Conservation (phyloP, 2,329 filamentous ascomycete genomes). For the Phialophora macrospora region DNA sequence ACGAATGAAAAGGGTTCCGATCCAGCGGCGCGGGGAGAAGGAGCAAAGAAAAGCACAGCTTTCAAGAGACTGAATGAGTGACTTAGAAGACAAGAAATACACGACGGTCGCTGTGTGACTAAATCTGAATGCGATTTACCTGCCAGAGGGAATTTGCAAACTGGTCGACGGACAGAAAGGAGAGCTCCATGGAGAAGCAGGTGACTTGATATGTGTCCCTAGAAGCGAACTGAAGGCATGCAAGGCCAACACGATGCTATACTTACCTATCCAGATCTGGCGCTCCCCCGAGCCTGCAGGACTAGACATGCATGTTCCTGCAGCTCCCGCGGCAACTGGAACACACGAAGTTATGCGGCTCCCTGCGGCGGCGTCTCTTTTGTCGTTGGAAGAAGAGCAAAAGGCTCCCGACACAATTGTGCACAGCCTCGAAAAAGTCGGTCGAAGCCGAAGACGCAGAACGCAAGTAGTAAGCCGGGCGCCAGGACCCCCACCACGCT, state of each 20-base stretch:
- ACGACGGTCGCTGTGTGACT: not conserved
- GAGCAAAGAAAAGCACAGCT: not conserved
- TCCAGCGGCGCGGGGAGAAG: conserved; percentile 1
- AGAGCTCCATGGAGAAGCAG: not conserved
- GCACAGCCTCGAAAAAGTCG: not conserved
- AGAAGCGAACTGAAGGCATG: not conserved
- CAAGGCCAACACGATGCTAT: conserved; percentile 1
- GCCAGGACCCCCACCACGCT: not conserved
- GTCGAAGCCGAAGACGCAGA: not conserved
- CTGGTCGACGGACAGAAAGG: not conserved
- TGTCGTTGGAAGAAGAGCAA: not conserved
- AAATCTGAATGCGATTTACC: not conserved
- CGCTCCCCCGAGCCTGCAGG: not conserved
- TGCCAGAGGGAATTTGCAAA: conserved; percentile 1
- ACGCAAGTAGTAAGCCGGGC: not conserved
- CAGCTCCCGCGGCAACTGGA: not conserved
- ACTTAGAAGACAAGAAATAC: conserved; percentile 3
- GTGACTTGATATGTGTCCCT: conserved; percentile 5
- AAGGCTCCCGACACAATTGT: not conserved
- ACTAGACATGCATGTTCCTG: not conserved
- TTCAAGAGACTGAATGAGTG: conserved; percentile 3
- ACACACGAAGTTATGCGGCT: not conserved
- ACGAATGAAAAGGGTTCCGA: not conserved
- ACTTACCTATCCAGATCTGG: conserved; percentile 6
- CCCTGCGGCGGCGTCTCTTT: not conserved